Percentiles rank a stretch among this genome's conserved stretches.
These are phyloP conservation scores for Fusarium neocosmosporiellum DNA, from an alignment of 2,329 filamentous ascomycete genomes.

Conservation along the genomic window DNA sequence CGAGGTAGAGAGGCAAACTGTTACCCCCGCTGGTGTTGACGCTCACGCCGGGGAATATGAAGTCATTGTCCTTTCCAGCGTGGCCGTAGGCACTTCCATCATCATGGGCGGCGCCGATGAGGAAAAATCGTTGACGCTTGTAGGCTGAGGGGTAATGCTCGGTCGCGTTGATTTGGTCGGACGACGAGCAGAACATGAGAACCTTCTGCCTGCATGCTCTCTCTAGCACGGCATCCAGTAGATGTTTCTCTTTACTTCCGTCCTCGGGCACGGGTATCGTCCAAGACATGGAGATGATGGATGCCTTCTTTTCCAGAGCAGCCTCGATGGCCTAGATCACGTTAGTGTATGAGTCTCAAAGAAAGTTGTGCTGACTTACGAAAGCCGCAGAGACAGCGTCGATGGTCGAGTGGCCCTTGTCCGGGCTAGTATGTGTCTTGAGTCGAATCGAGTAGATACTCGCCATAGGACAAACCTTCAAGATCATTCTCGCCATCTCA, in stretches of 20 bases:
- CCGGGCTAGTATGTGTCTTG: conserved; percentile 17
- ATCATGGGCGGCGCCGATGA: conserved; percentile 14
- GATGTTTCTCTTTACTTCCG: not conserved
- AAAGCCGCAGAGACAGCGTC: conserved; percentile 10
- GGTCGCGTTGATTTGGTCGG: not conserved
- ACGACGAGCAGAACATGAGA: conserved; percentile 21
- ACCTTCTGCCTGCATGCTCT: conserved; percentile 4
- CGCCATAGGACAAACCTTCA: conserved; percentile 39
- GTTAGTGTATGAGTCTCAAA: not conserved
- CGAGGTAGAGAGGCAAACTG: not conserved
- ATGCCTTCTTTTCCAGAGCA: conserved; percentile 18
- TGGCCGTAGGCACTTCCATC: conserved; percentile 10
- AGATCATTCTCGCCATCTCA: conserved; percentile 41
- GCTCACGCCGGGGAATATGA: conserved; percentile 13
- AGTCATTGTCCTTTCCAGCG: not conserved
- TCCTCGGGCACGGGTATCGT: conserved; percentile 6
- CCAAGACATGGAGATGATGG: conserved; percentile 31
- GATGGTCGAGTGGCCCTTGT: not conserved
- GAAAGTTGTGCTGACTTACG: not conserved
- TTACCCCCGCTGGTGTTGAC: not conserved
- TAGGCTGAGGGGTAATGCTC: conserved; percentile 8
- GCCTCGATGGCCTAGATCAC: conserved; percentile 10
- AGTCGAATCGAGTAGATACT: conserved; percentile 40
- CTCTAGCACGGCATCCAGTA: not conserved
- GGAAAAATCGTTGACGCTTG: not conserved